Evolutionary conservation across 768 basidiomycete species (phyloP).

Genomic region (Vararia minispora): DNA sequence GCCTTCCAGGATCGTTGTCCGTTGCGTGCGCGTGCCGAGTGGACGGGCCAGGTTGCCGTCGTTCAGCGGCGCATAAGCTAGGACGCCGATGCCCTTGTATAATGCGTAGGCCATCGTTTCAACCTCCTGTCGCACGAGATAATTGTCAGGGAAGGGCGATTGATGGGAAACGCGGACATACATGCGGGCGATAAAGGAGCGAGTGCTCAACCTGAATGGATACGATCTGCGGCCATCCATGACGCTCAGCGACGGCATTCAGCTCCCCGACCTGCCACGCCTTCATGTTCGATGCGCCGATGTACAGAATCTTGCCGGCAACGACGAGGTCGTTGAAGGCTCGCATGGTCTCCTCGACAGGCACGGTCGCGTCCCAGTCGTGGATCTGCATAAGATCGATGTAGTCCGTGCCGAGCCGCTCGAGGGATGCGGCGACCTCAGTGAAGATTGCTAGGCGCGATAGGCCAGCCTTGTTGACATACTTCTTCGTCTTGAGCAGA

Average conservation of each 20-base stretch:
- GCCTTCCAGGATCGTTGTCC: constrained; percentile 13
- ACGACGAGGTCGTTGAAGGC: constrained; percentile 39
- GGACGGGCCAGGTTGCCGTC: constrained; percentile 30
- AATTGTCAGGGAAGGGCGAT: no score
- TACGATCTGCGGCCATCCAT: constrained; percentile 42
- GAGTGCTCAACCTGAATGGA: constrained; percentile 47
- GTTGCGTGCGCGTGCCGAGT: constrained; percentile 16
- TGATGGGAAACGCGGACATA: constrained; percentile 9
- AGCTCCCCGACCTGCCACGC: constrained; percentile 25
- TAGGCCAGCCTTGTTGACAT: constrained; percentile 12
- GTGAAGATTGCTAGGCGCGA: constrained; percentile 19
- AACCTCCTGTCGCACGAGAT: no score
- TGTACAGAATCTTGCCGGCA: constrained; percentile 37
- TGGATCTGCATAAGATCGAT: constrained; percentile 36
- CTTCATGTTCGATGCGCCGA: constrained; percentile 25
- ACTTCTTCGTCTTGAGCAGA: constrained; percentile 3
- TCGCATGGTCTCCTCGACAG: constrained; percentile 37
- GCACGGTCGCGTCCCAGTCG: constrained; percentile 25
- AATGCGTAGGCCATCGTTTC: constrained; percentile 36
- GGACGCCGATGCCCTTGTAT: constrained; percentile 38
- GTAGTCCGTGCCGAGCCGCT: constrained; percentile 25
- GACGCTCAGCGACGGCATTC: constrained; percentile 31
- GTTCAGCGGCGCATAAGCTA: constrained; percentile 39
- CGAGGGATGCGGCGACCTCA: constrained; percentile 24
- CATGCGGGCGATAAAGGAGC: constrained; percentile 46